Conservation (phyloP, 352 stramenopile species). For the Elongisporangium prolatum region DNA sequence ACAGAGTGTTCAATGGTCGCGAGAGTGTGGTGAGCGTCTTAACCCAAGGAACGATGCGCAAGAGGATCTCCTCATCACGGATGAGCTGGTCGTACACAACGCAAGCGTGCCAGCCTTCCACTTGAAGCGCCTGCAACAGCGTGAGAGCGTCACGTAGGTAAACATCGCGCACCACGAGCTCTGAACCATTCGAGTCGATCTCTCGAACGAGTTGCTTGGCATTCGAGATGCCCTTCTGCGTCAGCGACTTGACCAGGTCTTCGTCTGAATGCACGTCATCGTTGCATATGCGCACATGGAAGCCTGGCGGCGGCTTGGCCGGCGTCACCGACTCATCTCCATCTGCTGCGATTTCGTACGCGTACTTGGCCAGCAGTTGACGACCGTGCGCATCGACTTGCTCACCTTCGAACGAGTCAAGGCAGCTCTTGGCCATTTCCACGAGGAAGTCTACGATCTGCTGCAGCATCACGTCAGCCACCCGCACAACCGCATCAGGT, state of each 20-base stretch:
- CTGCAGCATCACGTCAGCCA: conserved; percentile 64
- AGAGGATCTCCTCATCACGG: conserved; percentile 59
- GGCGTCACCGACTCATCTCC: conserved; percentile 9
- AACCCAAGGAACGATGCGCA: conserved; percentile 72
- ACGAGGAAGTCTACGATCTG: conserved; percentile 65
- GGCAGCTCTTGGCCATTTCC: conserved; percentile 70
- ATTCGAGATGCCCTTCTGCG: conserved; percentile 55
- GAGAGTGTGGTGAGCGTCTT: conserved; percentile 58
- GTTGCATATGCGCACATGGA: conserved; percentile 95
- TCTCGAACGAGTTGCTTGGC: conserved; percentile 57
- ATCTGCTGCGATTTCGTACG: conserved; percentile 9
- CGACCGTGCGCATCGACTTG: conserved; percentile 42
- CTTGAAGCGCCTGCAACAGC: conserved; percentile 77
- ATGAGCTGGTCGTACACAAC: conserved; percentile 70
- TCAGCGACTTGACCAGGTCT: conserved; percentile 93
- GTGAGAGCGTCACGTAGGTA: conserved; percentile 49
- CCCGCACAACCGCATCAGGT: conserved; percentile 34
- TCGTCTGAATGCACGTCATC: conserved; percentile 98
- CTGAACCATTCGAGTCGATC: conserved; percentile 73
- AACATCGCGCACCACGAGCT: conserved; percentile 57
- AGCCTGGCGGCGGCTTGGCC: conserved; percentile 32
- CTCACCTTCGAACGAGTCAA: conserved; percentile 64
- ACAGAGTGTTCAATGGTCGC: conserved; percentile 52
- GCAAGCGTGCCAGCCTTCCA: conserved; percentile 81
- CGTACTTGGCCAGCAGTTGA: conserved; percentile 23